A percentile compares a stretch with the other conserved stretches of the same genome.
phyloP scores from a whole-genome alignment of 2,329 filamentous ascomycete genomes.

The Colletotrichum sp. region DNA sequence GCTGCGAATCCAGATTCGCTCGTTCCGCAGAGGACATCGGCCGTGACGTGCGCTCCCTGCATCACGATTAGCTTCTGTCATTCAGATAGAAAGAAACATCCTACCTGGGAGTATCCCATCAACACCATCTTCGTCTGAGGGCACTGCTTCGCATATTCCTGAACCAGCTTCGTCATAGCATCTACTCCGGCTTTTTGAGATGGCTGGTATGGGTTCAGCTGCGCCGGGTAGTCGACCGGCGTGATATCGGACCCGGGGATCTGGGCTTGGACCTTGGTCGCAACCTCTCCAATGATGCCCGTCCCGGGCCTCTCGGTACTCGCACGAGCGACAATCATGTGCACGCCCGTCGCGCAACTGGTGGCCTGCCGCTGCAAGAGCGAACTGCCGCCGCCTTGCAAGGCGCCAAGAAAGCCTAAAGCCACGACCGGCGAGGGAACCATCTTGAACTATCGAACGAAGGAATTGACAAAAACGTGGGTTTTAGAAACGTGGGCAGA shows the following conservation, averaged over 20 bases:
- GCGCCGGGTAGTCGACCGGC: slow-evolving; percentile 43
- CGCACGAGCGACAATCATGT: slow-evolving; percentile 44
- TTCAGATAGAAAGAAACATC: background rate
- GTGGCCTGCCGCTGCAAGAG: background rate
- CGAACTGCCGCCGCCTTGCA: background rate
- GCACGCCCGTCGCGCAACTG: slow-evolving; percentile 38
- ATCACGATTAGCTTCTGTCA: background rate
- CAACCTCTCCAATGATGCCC: slow-evolving; percentile 36
- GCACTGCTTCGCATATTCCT: slow-evolving; percentile 36
- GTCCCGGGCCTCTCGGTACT: slow-evolving; percentile 36
- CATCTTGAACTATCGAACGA: background rate
- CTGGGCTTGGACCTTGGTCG: slow-evolving; percentile 30
- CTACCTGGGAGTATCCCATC: slow-evolving; percentile 45
- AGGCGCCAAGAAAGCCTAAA: slow-evolving; percentile 5
- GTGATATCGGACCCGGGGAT: slow-evolving; percentile 36
- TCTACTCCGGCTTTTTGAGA: slow-evolving; percentile 35
- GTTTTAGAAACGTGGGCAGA: background rate
- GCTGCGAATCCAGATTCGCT: slow-evolving; percentile 28
- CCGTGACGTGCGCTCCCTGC: slow-evolving; percentile 41
- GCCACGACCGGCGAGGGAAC: slow-evolving; percentile 9
- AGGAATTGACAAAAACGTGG: background rate
- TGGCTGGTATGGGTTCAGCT: slow-evolving; percentile 32
- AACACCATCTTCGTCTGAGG: slow-evolving; percentile 42
- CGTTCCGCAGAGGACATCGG: slow-evolving; percentile 42
- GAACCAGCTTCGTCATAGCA: slow-evolving; percentile 33